Evolutionary conservation across 1,284 basidiomycete genomes (phyloP), one percentile per base, ranked within the genome.

Genomic region (Agaricales sp.): DNA sequence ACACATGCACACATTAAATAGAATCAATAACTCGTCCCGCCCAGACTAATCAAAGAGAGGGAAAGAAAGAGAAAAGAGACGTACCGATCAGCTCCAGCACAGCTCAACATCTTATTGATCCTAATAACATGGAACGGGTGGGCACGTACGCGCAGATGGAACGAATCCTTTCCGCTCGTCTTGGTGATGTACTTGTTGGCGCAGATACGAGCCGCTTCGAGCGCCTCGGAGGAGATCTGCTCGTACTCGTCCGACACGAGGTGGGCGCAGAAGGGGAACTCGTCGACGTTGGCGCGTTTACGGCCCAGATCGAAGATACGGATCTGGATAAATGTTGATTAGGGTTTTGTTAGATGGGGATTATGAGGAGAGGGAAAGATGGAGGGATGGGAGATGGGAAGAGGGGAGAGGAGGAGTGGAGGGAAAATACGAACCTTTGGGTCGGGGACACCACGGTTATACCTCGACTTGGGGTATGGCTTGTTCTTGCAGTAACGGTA

Each of bases 41-140:
- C n/a, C n/a, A n/a, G n/a, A n/a, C n/a, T n/a, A n/a, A 46, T n/a
- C 48, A 24, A 49, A 35, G 26, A 41, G 2, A 22, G 45, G 8
- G 18, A 4, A 3, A 18, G 11, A 43, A 3, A 41, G 20, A 43
- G 11, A 35, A 18, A 23, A 6, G n/a, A 11, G 4, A 67, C 77
- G 35, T 51, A 82, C 84, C 87, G 78, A 93, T 98, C 95, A 62
- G 95, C 94, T 66, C 95, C 95, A 61, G 95, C 95, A 69, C 95
- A 97, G 54, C 88, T 92, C 78, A 98, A 91, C 91, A 97, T 98
- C 86, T 99, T 99, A 90, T 99, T 97, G 87, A 97, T 98, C 60
- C 95, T 90, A 71, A 99, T 74, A 60, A 98, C 92, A 70, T 98
- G 95, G 92, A 89, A 97, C 54, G 95, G 95, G 76, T 99, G 95